Conservation (phyloP, 2,329 filamentous ascomycete species). For the Elsinoe perseae region DNA sequence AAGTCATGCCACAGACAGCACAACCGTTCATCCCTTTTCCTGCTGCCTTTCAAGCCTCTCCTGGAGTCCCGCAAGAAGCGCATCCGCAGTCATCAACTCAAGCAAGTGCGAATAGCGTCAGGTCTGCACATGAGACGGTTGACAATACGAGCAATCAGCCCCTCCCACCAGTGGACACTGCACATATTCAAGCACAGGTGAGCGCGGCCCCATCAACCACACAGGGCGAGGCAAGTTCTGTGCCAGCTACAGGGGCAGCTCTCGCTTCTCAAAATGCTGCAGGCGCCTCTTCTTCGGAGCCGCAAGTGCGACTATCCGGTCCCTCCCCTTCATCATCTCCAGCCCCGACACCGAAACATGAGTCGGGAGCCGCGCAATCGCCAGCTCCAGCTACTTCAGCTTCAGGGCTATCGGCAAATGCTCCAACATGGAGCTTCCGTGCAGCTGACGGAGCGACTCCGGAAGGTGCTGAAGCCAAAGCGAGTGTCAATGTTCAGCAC, state of each 20-base stretch:
- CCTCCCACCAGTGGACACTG: no score
- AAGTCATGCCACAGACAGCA: conserved; percentile 1
- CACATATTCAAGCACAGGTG: no score
- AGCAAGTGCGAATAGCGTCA: not conserved
- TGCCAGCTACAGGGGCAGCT: no score
- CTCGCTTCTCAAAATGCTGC: no score
- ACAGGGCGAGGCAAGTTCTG: no score
- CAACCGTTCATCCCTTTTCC: conserved; percentile 2
- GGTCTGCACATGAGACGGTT: not conserved
- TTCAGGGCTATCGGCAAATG: conserved; percentile 13
- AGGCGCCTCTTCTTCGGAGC: no score
- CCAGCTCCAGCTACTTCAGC: not conserved
- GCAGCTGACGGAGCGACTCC: not conserved
- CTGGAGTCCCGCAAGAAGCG: not conserved
- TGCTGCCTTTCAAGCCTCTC: not conserved
- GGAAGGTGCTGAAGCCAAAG: not conserved
- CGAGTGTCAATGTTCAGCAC: not conserved
- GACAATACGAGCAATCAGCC: no score
- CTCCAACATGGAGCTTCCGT: conserved; percentile 20
- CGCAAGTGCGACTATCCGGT: no score
- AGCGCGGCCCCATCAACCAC: no score
- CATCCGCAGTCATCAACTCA: not conserved
- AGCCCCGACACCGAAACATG: no score
- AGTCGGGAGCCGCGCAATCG: no score
- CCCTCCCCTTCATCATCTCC: no score